A percentile compares a stretch with the other conserved stretches of the same genome.
These are phyloP conservation scores for Candida railenensis DNA, from an alignment of 805 yeast species.

Conservation along the genomic window DNA sequence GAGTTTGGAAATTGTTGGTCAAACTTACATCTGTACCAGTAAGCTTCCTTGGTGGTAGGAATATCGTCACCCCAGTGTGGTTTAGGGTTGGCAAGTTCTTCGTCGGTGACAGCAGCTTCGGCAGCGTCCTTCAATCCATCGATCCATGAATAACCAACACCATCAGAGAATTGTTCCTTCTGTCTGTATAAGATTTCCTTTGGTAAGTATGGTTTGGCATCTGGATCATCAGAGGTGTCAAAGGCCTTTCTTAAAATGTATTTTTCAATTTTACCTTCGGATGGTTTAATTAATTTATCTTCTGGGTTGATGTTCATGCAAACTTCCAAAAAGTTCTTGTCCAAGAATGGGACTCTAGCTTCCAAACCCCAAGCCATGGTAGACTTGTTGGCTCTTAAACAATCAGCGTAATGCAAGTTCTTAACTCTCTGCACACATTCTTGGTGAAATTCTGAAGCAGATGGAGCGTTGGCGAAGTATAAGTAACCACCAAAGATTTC, in stretches of 20 bases:
- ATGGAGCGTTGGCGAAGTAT: constrained; percentile 96
- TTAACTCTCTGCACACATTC: constrained; percentile 96
- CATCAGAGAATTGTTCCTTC: constrained; percentile 99
- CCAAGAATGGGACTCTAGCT: constrained; percentile 99
- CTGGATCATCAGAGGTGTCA: constrained; percentile 84
- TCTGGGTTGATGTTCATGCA: constrained; percentile 94
- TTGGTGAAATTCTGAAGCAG: constrained; percentile 87
- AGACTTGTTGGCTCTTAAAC: constrained; percentile 98
- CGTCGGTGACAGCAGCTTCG: constrained; percentile 81
- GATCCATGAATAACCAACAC: constrained; percentile 99
- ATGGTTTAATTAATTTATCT: constrained; percentile 78
- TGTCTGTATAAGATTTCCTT: constrained; percentile 98
- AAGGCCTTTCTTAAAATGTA: constrained; percentile 97
- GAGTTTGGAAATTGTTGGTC: constrained; percentile 84
- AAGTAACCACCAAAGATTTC: constrained; percentile 98
- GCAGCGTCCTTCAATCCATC: constrained; percentile 97
- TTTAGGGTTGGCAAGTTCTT: constrained; percentile 85
- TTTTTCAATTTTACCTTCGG: constrained; percentile 85
- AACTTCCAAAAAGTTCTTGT: constrained; percentile 84
- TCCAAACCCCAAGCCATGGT: constrained; percentile 99
- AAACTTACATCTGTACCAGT: constrained; percentile 97
- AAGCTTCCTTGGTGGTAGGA: constrained; percentile 98
- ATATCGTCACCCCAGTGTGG: constrained; percentile 95
- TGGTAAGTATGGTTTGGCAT: constrained; percentile 83
- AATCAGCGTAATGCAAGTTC: constrained; percentile 95